A percentile compares a stretch with the other conserved stretches of the same genome.
Conservation (phyloP, 768 basidiomycete genomes). For the Collybia nuda region DNA sequence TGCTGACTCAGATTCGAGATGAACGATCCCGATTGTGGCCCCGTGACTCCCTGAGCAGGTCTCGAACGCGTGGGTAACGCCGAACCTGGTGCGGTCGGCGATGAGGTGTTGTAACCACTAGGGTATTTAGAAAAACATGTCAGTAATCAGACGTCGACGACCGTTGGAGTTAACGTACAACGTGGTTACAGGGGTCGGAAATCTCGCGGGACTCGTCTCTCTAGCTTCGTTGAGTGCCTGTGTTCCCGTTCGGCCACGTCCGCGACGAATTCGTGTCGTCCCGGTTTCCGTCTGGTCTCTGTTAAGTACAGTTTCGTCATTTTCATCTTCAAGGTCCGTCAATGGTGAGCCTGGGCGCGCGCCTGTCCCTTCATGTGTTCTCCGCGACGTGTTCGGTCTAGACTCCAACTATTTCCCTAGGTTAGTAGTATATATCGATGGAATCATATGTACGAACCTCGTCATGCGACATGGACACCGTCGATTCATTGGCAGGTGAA, state of each 20-base stretch:
- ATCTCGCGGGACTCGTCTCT: not conserved
- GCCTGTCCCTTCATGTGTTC: slow-evolving; percentile 18
- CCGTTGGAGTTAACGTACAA: not conserved
- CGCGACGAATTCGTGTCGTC: slow-evolving; percentile 21
- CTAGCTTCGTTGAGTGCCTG: not conserved
- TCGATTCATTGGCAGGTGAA: slow-evolving; percentile 18
- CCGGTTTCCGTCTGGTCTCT: slow-evolving; percentile 23
- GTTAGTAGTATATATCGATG: not conserved
- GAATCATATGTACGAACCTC: slow-evolving; percentile 28
- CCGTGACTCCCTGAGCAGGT: slow-evolving; percentile 18
- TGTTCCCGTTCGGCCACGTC: slow-evolving; percentile 16
- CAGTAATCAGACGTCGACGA: not conserved
- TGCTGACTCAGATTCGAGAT: slow-evolving; percentile 47
- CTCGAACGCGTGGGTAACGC: slow-evolving; percentile 3
- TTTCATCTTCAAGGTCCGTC: slow-evolving; percentile 32
- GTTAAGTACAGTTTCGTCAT: slow-evolving; percentile 23
- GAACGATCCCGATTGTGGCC: slow-evolving; percentile 47
- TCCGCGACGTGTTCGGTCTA: slow-evolving; percentile 22
- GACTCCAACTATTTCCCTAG: slow-evolving; percentile 22
- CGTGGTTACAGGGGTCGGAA: slow-evolving; percentile 4
- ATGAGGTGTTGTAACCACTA: slow-evolving; percentile 4
- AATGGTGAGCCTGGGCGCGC: slow-evolving; percentile 26
- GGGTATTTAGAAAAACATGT: not conserved
- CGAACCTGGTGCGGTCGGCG: slow-evolving; percentile 7
- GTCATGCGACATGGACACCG: slow-evolving; percentile 37